A percentile compares a stretch with the other conserved stretches of the same genome.
Conservation (phyloP, 2,329 filamentous ascomycete species). For the Shiraia sp. region DNA sequence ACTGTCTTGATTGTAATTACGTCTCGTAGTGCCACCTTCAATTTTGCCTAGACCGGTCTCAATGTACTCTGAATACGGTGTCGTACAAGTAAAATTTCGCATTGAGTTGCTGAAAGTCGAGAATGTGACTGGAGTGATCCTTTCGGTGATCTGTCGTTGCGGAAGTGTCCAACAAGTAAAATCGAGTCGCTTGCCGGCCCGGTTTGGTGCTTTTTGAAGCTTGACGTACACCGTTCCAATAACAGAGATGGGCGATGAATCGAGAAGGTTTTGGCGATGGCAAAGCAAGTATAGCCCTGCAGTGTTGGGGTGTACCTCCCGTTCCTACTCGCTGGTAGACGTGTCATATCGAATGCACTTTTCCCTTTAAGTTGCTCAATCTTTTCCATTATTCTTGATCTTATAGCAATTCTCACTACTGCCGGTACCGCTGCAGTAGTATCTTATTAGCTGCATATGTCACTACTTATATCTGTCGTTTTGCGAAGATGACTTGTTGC, state of each 20-base stretch:
- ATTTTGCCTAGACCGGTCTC: constrained; percentile 28
- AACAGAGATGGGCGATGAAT: constrained; percentile 27
- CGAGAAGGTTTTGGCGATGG: constrained; percentile 27
- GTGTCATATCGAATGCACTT: background rate
- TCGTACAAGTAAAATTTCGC: constrained; percentile 19
- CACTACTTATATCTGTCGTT: too few relatives aligned
- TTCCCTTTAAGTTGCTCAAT: constrained; percentile 10
- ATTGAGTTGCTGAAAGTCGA: constrained; percentile 25
- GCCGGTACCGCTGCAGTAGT: too few relatives aligned
- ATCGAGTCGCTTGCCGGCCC: constrained; percentile 21
- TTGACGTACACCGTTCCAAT: constrained; percentile 30
- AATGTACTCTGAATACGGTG: constrained; percentile 25
- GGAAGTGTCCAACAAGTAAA: constrained; percentile 36
- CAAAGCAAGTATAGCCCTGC: constrained; percentile 33
- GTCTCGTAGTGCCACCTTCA: constrained; percentile 34
- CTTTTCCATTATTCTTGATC: constrained; percentile 29
- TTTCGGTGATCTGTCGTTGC: constrained; percentile 29
- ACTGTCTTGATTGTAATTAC: constrained; percentile 33
- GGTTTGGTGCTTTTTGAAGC: constrained; percentile 20
- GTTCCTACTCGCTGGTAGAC: constrained; percentile 26
- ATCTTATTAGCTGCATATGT: too few relatives aligned
- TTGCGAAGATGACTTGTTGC: too few relatives aligned
- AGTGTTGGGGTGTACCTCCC: constrained; percentile 37
- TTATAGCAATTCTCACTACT: too few relatives aligned
- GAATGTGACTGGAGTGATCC: constrained; percentile 25